Percentiles rank a stretch among this genome's conserved stretches.
Conservation (phyloP, 1,284 basidiomycete genomes). For the Cutaneotrichosporon sp. region DNA sequence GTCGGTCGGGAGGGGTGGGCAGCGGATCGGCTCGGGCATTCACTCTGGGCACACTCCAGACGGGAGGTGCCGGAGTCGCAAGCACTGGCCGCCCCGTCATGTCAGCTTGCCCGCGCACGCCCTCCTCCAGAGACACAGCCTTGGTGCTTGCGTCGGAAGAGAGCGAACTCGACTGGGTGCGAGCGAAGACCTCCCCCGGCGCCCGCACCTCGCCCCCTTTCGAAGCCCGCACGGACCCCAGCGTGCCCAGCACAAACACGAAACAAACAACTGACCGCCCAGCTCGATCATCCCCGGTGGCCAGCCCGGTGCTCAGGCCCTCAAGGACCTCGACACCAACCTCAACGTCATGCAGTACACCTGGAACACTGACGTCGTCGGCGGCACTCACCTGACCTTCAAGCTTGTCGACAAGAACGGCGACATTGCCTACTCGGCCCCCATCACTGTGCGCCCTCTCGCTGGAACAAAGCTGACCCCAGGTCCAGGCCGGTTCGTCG, state of each 20-base stretch:
- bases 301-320: slow-evolving; percentile 35
- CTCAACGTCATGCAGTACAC: slow-evolving; percentile 34
- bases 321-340: slow-evolving; percentile 31
- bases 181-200: background rate
- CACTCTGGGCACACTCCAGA: too few relatives aligned
- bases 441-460: slow-evolving; percentile 32
- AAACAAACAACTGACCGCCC: slow-evolving; percentile 9
- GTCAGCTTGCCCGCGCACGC: too few relatives aligned
- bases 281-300: slow-evolving; percentile 48
- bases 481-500: slow-evolving; percentile 26
- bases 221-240: background rate
- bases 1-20: too few relatives aligned
- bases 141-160: too few relatives aligned
- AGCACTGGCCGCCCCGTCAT: too few relatives aligned
- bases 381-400: slow-evolving; percentile 40
- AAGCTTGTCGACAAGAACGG: slow-evolving; percentile 43
- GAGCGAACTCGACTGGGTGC: background rate
- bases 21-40: background rate
- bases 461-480: background rate
- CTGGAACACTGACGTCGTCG: slow-evolving; percentile 45
- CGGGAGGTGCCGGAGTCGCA: too few relatives aligned
- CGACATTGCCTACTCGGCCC: slow-evolving; percentile 38
- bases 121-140: too few relatives aligned
- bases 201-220: background rate
- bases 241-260: background rate